Evolutionary conservation across 371 early-diverging fungal genomes (phyloP), one percentile per base, ranked within the genome.

Genomic region (Mortierella sp.): DNA sequence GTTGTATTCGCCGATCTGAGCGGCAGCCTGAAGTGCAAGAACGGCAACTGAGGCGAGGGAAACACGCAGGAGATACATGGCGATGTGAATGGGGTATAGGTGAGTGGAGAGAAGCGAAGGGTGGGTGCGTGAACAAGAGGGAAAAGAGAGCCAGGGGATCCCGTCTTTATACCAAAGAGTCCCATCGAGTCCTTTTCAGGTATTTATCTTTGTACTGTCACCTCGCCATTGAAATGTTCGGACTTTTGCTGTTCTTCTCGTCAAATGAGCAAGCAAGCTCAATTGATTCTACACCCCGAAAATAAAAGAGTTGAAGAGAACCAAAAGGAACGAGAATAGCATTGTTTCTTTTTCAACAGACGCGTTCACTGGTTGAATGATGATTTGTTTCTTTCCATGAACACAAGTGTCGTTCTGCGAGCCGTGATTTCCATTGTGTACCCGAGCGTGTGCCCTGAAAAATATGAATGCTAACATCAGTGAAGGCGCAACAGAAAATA

Each of bases 1-100:
- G 21, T 68, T 26, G 28, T 77, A 79, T 11, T 45, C 44, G 13
- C 38, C 50, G 19, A 78, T 79, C 19, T 75, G 77, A 28, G 44
- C 74, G 9, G 47, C 74, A 57, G 44, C 58, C 8, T 74, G 74
- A 9, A 26, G 58, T 5, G 74, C 45, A 14, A 74, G 28, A 42
- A 57, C 0, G 45, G 28, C n/a, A 24, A 21, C 58, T 14, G 31
- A 54, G 19, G 74, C 58, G 28, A 58, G 28, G 10, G 58, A 54
- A 45, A 44, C 3, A 45, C 21, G 24, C 28, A 74, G 34, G 34
- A 57, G 0, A n/a, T 26, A 28, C 74, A 74, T 57, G 9, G 16
- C 16, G 26, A 47, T 16, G 16, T 26, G 65, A 34, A 28, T 63
- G n/a, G 28, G 1, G 28, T 11, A 13, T 14, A 9, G 48, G 4